These are phyloP conservation scores for Hypoxylon sp. DNA, from an alignment of 2,329 filamentous ascomycete species.

Conservation along the genomic window DNA sequence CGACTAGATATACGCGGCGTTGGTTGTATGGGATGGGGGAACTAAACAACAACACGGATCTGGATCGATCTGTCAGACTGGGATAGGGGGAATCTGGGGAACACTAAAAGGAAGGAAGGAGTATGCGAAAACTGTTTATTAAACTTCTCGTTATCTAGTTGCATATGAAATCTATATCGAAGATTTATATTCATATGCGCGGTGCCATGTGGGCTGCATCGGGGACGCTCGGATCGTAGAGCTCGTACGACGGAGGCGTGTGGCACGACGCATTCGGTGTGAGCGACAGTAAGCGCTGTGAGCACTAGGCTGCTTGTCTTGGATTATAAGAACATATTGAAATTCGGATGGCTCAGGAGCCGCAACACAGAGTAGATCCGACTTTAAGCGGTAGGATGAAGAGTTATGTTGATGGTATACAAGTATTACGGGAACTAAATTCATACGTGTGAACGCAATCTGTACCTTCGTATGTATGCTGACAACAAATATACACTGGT, in stretches of 20 bases:
- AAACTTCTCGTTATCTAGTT: neutral
- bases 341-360: neutral
- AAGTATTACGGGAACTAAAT: neutral
- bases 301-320: neutral
- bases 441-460: neutral
- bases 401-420: neutral
- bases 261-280: conserved; percentile 12
- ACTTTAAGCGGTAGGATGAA: neutral
- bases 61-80: conserved; percentile 11
- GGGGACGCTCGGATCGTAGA: conserved; percentile 8
- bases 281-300: conserved; percentile 14
- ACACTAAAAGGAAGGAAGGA: conserved; percentile 10
- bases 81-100: conserved; percentile 5
- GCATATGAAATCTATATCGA: neutral
- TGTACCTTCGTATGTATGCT: neutral
- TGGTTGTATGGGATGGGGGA: conserved; percentile 5
- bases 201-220: conserved; percentile 14
- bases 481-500: conserved; percentile 30
- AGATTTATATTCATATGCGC: conserved; percentile 13
- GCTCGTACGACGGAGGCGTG: conserved; percentile 13
- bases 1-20: conserved; percentile 14
- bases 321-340: neutral
- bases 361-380: neutral
- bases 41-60: conserved; percentile 1
- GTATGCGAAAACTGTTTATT: conserved; percentile 3